Evolutionary conservation across 257 asterid genomes (phyloP), one percentile per base, ranked within the genome.

Genomic region (Lantana camara): DNA sequence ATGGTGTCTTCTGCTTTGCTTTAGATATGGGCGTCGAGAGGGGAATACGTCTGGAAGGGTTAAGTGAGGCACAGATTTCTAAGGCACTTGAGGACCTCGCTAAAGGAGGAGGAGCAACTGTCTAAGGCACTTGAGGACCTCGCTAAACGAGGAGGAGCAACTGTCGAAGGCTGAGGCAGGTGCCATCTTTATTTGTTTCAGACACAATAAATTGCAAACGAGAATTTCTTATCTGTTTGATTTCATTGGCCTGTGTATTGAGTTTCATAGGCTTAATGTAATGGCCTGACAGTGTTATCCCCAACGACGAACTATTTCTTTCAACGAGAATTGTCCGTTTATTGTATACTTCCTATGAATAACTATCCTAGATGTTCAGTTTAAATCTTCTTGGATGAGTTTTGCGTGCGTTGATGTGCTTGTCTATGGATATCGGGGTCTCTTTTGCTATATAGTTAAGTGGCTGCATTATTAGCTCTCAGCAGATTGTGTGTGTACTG

Each of bases 11-110:
- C 60, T 66, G 20, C 63, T 41, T 52, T 67, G 58, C 48, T 70
- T 24, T 64, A 91, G 98, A 79, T 52, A 56, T 81, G 78, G 98
- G 96, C 66, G 80, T 89, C 35, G 98, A 89, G 77, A 84, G 84
- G 70, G 96, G 95, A 51, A 68, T 91, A 57, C 84, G 65, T 14
- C 71, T 91, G 72, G 86, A 89, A 55, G 96, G 95, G 68, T 74
- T 84, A 75, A 81, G 53, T 2, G 96, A 89, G 80, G 83, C 79
- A 54, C 92, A 91, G 67, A 86, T 91, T 49, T 67, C 90, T 17
- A 85, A 81, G 79, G 96, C 91, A 50, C 89, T 91, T 22, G 88
- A 89, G 80, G 92, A 85, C 73, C 88, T 91, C 65, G 79, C 76
- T 46, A 86, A 82, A 82, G 85, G 76, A 23, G 95, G 88, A 23